Conservation (phyloP, 352 stramenopile genomes). For the Globisporangium apiculatum region DNA sequence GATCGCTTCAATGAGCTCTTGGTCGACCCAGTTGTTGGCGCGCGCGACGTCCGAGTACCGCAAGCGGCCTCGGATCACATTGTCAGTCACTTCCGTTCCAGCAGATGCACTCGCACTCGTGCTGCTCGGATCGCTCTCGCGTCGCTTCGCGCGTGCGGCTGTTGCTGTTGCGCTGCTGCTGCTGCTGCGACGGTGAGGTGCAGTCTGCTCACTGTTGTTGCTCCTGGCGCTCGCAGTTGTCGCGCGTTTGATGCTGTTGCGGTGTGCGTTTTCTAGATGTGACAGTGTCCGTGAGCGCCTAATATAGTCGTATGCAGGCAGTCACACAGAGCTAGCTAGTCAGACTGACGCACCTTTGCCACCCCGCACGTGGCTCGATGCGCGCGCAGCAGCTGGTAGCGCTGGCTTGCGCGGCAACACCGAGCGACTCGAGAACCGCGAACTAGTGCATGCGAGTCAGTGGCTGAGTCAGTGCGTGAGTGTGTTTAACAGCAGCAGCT, state of each 20-base stretch:
- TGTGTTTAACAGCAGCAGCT: background rate
- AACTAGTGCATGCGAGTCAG: slow-evolving; percentile 1
- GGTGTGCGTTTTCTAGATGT: slow-evolving; percentile 10
- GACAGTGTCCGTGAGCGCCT: background rate
- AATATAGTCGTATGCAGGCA: no score
- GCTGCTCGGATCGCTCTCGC: slow-evolving; percentile 13
- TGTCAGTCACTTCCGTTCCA: background rate
- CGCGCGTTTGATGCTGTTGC: slow-evolving; percentile 11
- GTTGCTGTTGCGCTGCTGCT: slow-evolving; percentile 7
- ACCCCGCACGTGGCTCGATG: background rate
- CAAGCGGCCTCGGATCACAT: slow-evolving; percentile 69
- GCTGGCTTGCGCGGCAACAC: slow-evolving; percentile 6
- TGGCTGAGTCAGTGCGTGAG: background rate
- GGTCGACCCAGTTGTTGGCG: slow-evolving; percentile 65
- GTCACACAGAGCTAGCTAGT: background rate
- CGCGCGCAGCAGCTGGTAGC: slow-evolving; percentile 6
- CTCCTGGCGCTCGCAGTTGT: background rate
- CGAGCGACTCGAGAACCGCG: slow-evolving; percentile 11
- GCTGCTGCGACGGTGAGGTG: background rate
- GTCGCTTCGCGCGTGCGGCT: slow-evolving; percentile 8
- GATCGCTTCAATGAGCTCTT: slow-evolving; percentile 81
- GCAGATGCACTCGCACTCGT: slow-evolving; percentile 2
- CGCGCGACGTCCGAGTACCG: slow-evolving; percentile 77
- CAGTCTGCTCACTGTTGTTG: slow-evolving; percentile 1
- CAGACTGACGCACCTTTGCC: slow-evolving; percentile 6